These are phyloP conservation scores for Jaenimonas drosophilae DNA, from an alignment of 208 protist genomes.

Conservation along the genomic window DNA sequence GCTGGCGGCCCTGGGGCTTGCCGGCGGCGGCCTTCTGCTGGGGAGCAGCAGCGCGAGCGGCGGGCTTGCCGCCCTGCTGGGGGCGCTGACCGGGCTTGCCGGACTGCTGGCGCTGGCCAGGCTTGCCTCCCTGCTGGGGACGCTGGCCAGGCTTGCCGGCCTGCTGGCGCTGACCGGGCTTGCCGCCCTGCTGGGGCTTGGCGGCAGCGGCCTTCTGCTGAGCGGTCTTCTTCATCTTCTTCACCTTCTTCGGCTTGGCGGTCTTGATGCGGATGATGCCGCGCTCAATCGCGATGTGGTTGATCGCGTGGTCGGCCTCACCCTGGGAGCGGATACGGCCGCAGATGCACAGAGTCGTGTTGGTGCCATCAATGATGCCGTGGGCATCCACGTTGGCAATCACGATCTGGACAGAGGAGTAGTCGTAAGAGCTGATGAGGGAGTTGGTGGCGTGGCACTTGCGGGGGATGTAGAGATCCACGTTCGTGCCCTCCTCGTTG, in stretches of 20 bases:
- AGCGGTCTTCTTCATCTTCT: slow-evolving; percentile 24
- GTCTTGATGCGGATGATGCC: slow-evolving; percentile 82
- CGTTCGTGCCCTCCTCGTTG: slow-evolving; percentile 89
- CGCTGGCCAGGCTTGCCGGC: neutral
- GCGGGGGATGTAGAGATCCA: slow-evolving; percentile 95
- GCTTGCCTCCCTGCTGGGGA: slow-evolving; percentile 6
- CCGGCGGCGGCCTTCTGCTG: slow-evolving; percentile 2
- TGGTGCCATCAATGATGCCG: slow-evolving; percentile 88
- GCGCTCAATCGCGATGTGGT: slow-evolving; percentile 86
- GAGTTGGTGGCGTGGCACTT: slow-evolving; percentile 96
- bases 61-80: too few relatives aligned
- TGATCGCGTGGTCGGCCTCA: slow-evolving; percentile 92
- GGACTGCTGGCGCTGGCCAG: slow-evolving; percentile 9
- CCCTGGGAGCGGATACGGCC: slow-evolving; percentile 92
- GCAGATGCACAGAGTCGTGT: slow-evolving; percentile 91
- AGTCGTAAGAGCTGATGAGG: slow-evolving; percentile 92
- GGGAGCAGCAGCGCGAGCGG: slow-evolving; percentile 3
- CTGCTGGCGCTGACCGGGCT: slow-evolving; percentile 3
- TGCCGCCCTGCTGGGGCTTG: slow-evolving; percentile 9
- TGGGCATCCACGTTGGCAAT: slow-evolving; percentile 91
- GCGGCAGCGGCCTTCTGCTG: slow-evolving; percentile 8
- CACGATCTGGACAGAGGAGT: slow-evolving; percentile 94
- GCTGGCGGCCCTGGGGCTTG: slow-evolving; percentile 6
- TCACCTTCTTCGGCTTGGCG: slow-evolving; percentile 66
- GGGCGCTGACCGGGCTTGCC: neutral